phyloP scores from a whole-genome alignment of 2,329 filamentous ascomycete genomes.

The Trichophyton schoenleinii region DNA sequence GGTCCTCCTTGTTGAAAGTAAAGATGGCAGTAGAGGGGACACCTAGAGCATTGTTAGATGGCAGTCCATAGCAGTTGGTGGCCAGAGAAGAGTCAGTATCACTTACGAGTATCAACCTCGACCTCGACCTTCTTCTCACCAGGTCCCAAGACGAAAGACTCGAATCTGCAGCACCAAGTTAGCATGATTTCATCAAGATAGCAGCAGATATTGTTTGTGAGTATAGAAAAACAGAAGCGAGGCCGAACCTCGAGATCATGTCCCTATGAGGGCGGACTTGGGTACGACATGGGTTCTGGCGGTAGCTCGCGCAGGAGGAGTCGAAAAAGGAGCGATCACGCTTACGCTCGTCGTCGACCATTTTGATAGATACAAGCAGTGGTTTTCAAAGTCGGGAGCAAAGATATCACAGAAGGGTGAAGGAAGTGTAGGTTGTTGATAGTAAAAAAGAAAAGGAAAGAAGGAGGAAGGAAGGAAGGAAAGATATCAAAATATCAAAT shows the following conservation, averaged over 20 bases:
- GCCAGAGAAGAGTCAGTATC: neutral
- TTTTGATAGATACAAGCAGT: neutral
- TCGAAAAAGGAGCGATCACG: conserved; percentile 9
- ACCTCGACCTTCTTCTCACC: conserved; percentile 91
- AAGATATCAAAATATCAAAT: neutral
- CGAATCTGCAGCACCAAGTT: conserved; percentile 53
- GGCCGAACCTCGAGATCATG: conserved; percentile 9
- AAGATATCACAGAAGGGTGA: neutral
- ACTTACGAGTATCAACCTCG: conserved; percentile 75
- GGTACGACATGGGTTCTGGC: conserved; percentile 13
- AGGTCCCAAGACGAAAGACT: conserved; percentile 76
- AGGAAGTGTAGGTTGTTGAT: neutral
- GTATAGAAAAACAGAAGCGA: neutral
- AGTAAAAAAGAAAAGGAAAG: too few relatives aligned
- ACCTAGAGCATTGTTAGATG: conserved; percentile 39
- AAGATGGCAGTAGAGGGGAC: conserved; percentile 94
- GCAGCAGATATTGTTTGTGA: neutral
- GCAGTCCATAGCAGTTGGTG: neutral
- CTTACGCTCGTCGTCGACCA: neutral
- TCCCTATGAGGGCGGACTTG: conserved; percentile 13
- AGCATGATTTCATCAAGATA: neutral
- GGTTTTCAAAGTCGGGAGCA: neutral
- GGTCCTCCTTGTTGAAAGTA: conserved; percentile 90
- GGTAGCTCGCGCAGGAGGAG: conserved; percentile 12
- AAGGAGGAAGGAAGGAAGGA: neutral